phyloP scores from a whole-genome alignment of 805 yeast genomes.

The Schwanniomyces polymorphus region DNA sequence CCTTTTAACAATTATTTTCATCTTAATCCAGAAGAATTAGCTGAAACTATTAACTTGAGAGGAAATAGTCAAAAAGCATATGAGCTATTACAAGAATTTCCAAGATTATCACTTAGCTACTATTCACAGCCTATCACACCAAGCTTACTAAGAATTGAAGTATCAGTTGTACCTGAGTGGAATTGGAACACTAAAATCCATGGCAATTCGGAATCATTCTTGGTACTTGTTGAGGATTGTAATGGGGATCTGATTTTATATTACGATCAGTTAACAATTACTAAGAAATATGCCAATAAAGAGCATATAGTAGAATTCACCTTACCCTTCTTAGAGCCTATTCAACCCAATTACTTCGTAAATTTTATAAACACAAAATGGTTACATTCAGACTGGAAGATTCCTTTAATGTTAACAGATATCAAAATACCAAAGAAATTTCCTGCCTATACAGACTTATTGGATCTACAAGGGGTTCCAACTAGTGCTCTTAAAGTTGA shows the following conservation, averaged over 20 bases:
- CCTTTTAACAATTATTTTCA: slow-evolving; percentile 82
- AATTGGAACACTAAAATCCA: slow-evolving; percentile 71
- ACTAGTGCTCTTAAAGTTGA: slow-evolving; percentile 46
- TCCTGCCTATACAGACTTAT: slow-evolving; percentile 59
- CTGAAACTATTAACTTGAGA: slow-evolving; percentile 76
- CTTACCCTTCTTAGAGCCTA: slow-evolving; percentile 57
- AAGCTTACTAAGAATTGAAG: slow-evolving; percentile 60
- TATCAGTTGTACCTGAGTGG: slow-evolving; percentile 74
- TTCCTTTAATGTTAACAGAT: slow-evolving; percentile 57
- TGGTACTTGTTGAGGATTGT: slow-evolving; percentile 75
- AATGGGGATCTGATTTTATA: slow-evolving; percentile 77
- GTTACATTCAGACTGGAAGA: slow-evolving; percentile 70
- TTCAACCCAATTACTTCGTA: slow-evolving; percentile 71
- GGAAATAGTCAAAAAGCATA: slow-evolving; percentile 60
- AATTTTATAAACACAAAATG: slow-evolving; percentile 77
- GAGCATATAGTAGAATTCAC: slow-evolving; percentile 65
- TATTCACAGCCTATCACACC: slow-evolving; percentile 77
- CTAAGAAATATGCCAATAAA: slow-evolving; percentile 47
- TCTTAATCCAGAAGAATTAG: slow-evolving; percentile 73
- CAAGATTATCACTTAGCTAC: slow-evolving; percentile 59
- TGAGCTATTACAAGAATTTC: slow-evolving; percentile 69
- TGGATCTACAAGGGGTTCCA: slow-evolving; percentile 53
- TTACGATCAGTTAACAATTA: slow-evolving; percentile 53
- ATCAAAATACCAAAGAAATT: slow-evolving; percentile 62
- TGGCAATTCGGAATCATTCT: slow-evolving; percentile 63